A percentile compares a stretch with the other conserved stretches of the same genome.
These are phyloP conservation scores for Arctium minus DNA, from an alignment of 129 eudicot species.

Conservation along the genomic window DNA sequence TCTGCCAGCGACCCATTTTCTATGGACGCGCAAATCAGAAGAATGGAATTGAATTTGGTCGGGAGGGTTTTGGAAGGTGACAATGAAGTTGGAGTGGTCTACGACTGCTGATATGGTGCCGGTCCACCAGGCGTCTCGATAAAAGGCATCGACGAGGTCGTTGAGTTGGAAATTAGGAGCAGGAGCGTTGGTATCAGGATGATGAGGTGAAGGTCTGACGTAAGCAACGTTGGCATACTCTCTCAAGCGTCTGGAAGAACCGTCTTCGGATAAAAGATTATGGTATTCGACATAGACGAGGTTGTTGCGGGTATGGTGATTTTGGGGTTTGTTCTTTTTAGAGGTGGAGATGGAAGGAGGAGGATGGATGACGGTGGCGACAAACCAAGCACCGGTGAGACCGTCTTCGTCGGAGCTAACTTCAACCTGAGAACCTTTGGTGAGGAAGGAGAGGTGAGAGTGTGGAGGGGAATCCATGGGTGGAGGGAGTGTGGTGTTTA, in stretches of 20 bases:
- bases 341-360: slow-evolving; percentile 17
- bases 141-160: slow-evolving; percentile 74
- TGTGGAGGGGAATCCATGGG: slow-evolving; percentile 22
- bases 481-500: neutral
- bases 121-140: slow-evolving; percentile 82
- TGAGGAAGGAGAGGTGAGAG: neutral
- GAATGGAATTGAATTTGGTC: slow-evolving; percentile 34
- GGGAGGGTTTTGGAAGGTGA: slow-evolving; percentile 54
- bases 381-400: slow-evolving; percentile 50
- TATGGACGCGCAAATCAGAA: slow-evolving; percentile 52
- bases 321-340: neutral
- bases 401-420: slow-evolving; percentile 58
- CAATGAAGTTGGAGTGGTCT: slow-evolving; percentile 23
- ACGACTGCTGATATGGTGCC: slow-evolving; percentile 52
- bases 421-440: slow-evolving; percentile 56
- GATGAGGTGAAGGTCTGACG: slow-evolving; percentile 64
- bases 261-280: slow-evolving; percentile 33
- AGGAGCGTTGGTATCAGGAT: slow-evolving; percentile 2
- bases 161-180: slow-evolving; percentile 29
- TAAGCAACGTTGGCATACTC: slow-evolving; percentile 39
- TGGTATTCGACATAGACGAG: slow-evolving; percentile 49
- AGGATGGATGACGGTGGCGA: slow-evolving; percentile 46
- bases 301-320: neutral
- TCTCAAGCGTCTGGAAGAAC: slow-evolving; percentile 37
- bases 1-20: slow-evolving; percentile 55